Percentiles rank a stretch among this genome's conserved stretches.
Evolutionary conservation across 148 eudicot species (phyloP).

Genomic region (Persicaria maculosa): DNA sequence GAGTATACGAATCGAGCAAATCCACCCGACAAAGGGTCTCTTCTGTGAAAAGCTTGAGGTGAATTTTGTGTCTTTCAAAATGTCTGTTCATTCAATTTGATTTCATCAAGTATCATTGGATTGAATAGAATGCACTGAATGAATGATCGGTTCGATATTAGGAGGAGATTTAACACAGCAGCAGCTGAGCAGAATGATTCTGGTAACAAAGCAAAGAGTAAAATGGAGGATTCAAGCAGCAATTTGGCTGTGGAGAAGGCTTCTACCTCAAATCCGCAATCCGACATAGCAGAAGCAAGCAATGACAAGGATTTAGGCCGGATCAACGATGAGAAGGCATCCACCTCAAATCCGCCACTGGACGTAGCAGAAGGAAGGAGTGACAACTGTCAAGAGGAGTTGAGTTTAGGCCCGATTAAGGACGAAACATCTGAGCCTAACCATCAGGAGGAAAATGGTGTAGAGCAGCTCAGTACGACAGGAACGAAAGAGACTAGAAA

Average conservation of each 20-base stretch:
- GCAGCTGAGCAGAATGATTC: background rate
- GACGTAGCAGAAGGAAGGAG: too few relatives aligned
- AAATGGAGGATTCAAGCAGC: background rate
- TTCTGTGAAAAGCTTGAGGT: conserved; percentile 8
- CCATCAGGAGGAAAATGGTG: background rate
- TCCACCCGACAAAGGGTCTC: background rate
- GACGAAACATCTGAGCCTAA: background rate
- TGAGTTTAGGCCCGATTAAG: background rate
- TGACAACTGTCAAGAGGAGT: too few relatives aligned
- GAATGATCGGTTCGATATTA: background rate
- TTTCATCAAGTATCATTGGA: background rate
- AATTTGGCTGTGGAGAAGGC: background rate
- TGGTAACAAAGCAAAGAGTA: background rate
- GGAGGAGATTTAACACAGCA: conserved; percentile 1
- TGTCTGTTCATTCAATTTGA: background rate
- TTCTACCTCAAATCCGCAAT: background rate
- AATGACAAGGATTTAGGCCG: background rate
- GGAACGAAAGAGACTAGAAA: background rate
- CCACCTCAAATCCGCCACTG: too few relatives aligned
- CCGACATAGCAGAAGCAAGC: background rate
- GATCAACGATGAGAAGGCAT: background rate
- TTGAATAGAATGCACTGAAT: background rate
- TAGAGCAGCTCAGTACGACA: background rate
- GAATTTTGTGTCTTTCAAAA: background rate
- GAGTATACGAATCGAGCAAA: background rate